Percentiles rank a stretch among this genome's conserved stretches.
Evolutionary conservation across 2,329 filamentous ascomycete species (phyloP).

Genomic region (Clonostachys rosea): DNA sequence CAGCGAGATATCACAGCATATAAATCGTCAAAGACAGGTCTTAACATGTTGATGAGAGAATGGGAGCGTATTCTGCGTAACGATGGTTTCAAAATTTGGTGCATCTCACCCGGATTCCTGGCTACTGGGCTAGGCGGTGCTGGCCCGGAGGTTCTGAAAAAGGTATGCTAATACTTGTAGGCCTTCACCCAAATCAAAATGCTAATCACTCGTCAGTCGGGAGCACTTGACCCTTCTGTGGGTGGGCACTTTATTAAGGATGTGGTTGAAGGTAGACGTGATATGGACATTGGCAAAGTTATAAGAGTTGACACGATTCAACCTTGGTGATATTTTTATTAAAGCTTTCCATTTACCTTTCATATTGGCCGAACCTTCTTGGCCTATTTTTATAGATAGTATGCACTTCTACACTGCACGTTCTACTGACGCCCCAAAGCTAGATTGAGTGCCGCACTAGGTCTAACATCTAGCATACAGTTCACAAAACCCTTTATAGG

Average conservation of each 20-base stretch:
- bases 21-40: conserved; percentile 5
- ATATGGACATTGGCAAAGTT: conserved; percentile 25
- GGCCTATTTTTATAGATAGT: too few species aligned
- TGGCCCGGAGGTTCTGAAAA: neutral
- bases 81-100: conserved; percentile 40
- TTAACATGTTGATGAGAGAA: conserved; percentile 8
- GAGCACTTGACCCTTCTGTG: conserved; percentile 17
- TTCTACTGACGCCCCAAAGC: too few species aligned
- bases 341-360: too few species aligned
- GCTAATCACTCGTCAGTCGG: conserved; percentile 17
- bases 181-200: neutral
- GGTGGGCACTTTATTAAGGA: conserved; percentile 23
- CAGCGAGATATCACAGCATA: conserved; percentile 4
- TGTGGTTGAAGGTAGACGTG: conserved; percentile 27
- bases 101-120: conserved; percentile 35
- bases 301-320: conserved; percentile 11
- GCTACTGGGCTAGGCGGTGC: conserved; percentile 32
- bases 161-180: neutral
- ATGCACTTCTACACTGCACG: too few species aligned
- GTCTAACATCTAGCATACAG: too few species aligned
- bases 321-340: conserved; percentile 6
- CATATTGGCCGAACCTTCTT: too few species aligned
- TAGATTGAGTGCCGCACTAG: too few species aligned
- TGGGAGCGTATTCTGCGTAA: conserved; percentile 1
- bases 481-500: too few species aligned